Percentiles rank a stretch among this genome's conserved stretches.
Conservation (phyloP, 1,139 yeast species). For the Candida sanyaensis region DNA sequence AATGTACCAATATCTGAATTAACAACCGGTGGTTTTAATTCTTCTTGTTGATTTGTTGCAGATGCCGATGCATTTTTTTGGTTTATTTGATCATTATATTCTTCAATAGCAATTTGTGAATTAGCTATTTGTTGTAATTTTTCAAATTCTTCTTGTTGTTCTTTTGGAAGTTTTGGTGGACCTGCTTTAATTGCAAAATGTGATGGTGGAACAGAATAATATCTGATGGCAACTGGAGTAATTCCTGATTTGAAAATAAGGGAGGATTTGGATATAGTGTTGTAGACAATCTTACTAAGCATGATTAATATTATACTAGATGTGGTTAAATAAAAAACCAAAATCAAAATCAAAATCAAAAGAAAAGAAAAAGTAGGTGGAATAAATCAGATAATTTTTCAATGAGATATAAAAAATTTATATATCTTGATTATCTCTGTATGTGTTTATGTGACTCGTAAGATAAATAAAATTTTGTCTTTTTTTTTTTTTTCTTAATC, state of each 20-base stretch:
- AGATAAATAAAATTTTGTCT: no score
- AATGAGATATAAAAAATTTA: no score
- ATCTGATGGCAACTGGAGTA: constrained; percentile 3
- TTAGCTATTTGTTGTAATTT: constrained; percentile 77
- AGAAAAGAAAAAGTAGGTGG: no score
- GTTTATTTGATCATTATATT: constrained; percentile 55
- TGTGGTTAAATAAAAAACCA: no score
- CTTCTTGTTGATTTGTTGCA: constrained; percentile 15
- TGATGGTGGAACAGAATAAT: constrained; percentile 8
- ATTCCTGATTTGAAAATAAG: background rate
- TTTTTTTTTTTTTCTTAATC: background rate
- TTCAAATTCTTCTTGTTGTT: constrained; percentile 93
- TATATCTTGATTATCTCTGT: no score
- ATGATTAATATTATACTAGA: background rate
- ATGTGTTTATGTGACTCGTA: no score
- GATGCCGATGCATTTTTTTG: constrained; percentile 17
- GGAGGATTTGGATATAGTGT: background rate
- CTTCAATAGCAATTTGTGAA: constrained; percentile 79
- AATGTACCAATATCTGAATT: constrained; percentile 64
- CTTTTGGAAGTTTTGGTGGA: constrained; percentile 83
- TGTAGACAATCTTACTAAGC: background rate
- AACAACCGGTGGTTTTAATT: constrained; percentile 20
- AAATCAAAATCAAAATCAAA: no score
- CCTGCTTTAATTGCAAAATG: constrained; percentile 52
- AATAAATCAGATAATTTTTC: no score